Conservation (phyloP, 73 alveolate species). For the Tetrahymena malaccensis region DNA sequence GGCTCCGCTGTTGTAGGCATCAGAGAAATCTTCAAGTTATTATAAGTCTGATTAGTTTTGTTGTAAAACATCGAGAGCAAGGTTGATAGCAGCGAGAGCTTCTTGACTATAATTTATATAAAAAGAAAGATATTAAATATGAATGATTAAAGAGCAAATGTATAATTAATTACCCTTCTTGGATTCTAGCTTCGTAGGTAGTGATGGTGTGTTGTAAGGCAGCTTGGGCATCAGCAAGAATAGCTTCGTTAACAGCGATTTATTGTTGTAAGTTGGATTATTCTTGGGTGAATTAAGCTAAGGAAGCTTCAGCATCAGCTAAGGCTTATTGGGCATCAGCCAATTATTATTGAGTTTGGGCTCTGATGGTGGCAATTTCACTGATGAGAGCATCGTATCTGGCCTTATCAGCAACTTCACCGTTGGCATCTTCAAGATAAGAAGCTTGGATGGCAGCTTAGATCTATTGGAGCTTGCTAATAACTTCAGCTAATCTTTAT, state of each 20-base stretch:
- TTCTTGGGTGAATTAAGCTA: background rate
- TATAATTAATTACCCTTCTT: background rate
- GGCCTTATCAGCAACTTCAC: background rate
- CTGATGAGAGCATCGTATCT: background rate
- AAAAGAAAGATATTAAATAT: background rate
- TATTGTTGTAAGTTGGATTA: background rate
- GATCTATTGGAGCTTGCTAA: background rate
- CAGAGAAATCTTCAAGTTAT: background rate
- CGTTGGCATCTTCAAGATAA: background rate
- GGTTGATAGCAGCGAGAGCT: slow-evolving; percentile 1
- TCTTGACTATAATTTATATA: background rate
- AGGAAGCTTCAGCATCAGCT: background rate
- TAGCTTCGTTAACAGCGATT: background rate
- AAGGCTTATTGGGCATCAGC: background rate
- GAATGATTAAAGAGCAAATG: background rate
- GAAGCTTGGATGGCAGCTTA: background rate
- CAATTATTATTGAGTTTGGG: background rate
- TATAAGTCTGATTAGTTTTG: background rate
- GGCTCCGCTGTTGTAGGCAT: background rate
- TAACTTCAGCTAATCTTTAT: background rate
- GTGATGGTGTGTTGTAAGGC: background rate
- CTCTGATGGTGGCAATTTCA: background rate
- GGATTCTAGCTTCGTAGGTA: background rate
- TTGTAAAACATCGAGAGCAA: background rate
- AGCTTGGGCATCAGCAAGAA: background rate